These are phyloP conservation scores for Rubia yunnanensis DNA, from an alignment of 257 asterid species.

Conservation along the genomic window DNA sequence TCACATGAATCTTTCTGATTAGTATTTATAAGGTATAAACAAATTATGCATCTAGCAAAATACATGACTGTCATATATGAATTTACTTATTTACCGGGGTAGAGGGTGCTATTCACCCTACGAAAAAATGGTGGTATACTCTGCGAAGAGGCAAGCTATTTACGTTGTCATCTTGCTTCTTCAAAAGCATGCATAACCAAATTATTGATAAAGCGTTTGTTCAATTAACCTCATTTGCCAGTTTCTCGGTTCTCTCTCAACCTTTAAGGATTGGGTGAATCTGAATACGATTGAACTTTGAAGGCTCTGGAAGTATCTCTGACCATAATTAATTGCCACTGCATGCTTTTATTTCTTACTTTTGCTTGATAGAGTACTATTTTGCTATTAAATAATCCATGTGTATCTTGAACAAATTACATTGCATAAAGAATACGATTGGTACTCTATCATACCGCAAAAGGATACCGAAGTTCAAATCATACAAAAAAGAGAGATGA, in stretches of 20 bases:
- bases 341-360: background rate
- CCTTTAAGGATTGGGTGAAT: background rate
- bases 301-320: background rate
- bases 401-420: background rate
- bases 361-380: no score
- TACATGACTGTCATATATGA: no score
- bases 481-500: background rate
- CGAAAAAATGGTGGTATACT: no score
- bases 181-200: constrained; percentile 6
- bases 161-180: constrained; percentile 10
- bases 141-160: background rate
- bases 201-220: background rate
- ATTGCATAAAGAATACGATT: background rate
- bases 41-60: no score
- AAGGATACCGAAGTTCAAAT: background rate
- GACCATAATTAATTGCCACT: background rate
- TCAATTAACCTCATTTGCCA: background rate
- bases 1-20: no score
- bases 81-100: no score
- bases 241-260: background rate
- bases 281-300: background rate
- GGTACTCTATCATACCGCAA: background rate
- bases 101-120: no score
- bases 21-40: no score
- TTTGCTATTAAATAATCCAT: background rate